These are phyloP conservation scores for Rhodotorula sp. DNA, from an alignment of 1,284 basidiomycete species.

Conservation along the genomic window DNA sequence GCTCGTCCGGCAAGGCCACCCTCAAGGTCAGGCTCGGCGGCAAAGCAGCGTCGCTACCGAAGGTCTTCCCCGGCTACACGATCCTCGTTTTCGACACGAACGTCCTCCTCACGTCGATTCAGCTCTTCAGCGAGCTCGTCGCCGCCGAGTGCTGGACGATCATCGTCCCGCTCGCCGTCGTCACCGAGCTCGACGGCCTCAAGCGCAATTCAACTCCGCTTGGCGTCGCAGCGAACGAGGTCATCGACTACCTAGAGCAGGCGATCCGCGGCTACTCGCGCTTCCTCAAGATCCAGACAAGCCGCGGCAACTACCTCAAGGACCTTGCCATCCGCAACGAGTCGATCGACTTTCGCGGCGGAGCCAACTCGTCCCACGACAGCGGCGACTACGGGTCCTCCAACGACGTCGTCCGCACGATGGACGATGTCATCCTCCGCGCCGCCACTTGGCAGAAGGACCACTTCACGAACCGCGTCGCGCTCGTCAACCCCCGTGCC, in stretches of 20 bases:
- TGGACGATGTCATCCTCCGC: conserved; percentile 93
- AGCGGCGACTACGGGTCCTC: conserved; percentile 33
- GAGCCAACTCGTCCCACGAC: conserved; percentile 1
- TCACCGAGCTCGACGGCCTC: conserved; percentile 94
- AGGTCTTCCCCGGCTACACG: conserved; percentile 78
- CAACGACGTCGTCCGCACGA: conserved; percentile 63
- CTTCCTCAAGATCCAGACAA: conserved; percentile 90
- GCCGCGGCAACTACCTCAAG: conserved; percentile 86
- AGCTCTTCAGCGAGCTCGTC: conserved; percentile 69
- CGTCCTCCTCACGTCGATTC: conserved; percentile 76
- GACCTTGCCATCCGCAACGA: conserved; percentile 81
- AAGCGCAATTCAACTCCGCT: conserved; percentile 57
- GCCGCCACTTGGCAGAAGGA: conserved; percentile 88
- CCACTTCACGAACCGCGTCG: conserved; percentile 82
- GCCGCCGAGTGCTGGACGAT: conserved; percentile 82
- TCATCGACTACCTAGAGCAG: conserved; percentile 70
- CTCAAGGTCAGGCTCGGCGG: conserved; percentile 31
- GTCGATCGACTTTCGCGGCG: conserved; percentile 65
- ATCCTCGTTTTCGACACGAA: conserved; percentile 92
- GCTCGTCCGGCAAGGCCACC: conserved; percentile 36
- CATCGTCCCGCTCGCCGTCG: conserved; percentile 77
- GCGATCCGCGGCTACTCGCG: conserved; percentile 68
- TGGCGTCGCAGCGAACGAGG: conserved; percentile 58
- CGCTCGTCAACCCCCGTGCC: conserved; percentile 57
- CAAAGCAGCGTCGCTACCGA: conserved; percentile 52